Conservation (phyloP, 352 stramenopile species). For the Halophytophthora batemanensis region DNA sequence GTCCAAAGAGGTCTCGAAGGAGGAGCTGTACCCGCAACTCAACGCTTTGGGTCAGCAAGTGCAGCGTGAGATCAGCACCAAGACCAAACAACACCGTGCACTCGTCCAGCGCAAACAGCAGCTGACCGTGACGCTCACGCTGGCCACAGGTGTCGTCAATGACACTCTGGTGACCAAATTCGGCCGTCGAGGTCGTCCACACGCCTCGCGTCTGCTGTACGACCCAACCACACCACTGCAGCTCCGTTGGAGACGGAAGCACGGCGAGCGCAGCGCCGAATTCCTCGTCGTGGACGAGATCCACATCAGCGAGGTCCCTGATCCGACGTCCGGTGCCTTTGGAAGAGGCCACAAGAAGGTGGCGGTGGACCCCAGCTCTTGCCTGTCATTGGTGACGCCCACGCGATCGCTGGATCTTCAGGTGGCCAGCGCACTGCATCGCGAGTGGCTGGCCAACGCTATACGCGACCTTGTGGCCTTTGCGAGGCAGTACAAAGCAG, state of each 20-base stretch:
- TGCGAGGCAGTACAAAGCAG: constrained; percentile 56
- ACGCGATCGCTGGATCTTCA: constrained; percentile 61
- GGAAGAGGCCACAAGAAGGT: constrained; percentile 48
- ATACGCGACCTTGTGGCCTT: constrained; percentile 63
- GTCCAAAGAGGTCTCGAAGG: constrained; percentile 68
- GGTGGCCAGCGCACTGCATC: constrained; percentile 59
- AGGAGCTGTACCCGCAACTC: constrained; percentile 76
- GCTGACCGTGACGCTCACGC: constrained; percentile 55
- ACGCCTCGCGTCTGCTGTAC: constrained; percentile 71
- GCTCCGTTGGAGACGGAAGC: constrained; percentile 76
- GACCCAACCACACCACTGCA: constrained; percentile 60
- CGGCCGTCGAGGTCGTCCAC: constrained; percentile 61
- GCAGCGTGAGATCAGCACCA: constrained; percentile 45
- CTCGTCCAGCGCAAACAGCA: constrained; percentile 56
- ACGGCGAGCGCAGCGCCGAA: constrained; percentile 65
- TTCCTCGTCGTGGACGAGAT: constrained; percentile 55
- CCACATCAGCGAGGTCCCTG: constrained; percentile 29
- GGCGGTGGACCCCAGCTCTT: constrained; percentile 40
- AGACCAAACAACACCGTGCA: constrained; percentile 42
- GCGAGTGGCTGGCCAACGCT: constrained; percentile 74
- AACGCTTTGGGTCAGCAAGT: constrained; percentile 68
- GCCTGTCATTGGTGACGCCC: constrained; percentile 52
- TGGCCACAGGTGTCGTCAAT: constrained; percentile 64
- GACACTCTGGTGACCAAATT: constrained; percentile 69
- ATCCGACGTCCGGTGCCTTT: constrained; percentile 10